Conservation (phyloP, 2,329 filamentous ascomycete genomes). For the Colletotrichum filicis region DNA sequence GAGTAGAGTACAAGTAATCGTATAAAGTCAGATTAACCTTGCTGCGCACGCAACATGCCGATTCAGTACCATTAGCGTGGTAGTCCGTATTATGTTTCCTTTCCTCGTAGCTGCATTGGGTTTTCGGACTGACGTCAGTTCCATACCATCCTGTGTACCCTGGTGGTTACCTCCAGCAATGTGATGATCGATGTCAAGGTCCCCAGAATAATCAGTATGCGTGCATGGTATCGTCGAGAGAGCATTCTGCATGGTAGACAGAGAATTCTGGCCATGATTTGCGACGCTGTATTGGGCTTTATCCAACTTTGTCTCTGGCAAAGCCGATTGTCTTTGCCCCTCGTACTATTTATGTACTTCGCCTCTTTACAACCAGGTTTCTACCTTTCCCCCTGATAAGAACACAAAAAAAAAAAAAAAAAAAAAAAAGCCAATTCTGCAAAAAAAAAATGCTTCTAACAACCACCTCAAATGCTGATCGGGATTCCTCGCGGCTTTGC, state of each 20-base stretch:
- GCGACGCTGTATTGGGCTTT: not conserved
- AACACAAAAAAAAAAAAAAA: too few relatives aligned
- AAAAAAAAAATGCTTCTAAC: not conserved
- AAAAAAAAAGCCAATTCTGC: not conserved
- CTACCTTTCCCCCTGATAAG: not conserved
- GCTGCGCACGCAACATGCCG: not conserved
- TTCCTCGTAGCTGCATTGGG: too few relatives aligned
- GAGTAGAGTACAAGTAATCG: not conserved
- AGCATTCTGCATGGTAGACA: too few relatives aligned
- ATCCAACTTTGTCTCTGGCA: not conserved
- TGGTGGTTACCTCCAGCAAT: not conserved
- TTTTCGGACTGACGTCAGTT: not conserved
- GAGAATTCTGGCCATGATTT: not conserved
- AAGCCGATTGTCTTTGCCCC: not conserved
- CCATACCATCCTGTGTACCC: too few relatives aligned
- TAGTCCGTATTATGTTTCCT: too few relatives aligned
- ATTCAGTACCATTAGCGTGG: not conserved
- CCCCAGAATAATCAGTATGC: not conserved
- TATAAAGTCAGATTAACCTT: not conserved
- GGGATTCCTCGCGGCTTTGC: not conserved
- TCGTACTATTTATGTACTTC: not conserved
- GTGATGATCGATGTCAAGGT: not conserved
- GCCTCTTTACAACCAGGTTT: not conserved
- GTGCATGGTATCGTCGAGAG: too few relatives aligned
- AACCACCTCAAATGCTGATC: not conserved